Evolutionary conservation across 768 basidiomycete species (phyloP).

Genomic region (Podaxis rugospora): DNA sequence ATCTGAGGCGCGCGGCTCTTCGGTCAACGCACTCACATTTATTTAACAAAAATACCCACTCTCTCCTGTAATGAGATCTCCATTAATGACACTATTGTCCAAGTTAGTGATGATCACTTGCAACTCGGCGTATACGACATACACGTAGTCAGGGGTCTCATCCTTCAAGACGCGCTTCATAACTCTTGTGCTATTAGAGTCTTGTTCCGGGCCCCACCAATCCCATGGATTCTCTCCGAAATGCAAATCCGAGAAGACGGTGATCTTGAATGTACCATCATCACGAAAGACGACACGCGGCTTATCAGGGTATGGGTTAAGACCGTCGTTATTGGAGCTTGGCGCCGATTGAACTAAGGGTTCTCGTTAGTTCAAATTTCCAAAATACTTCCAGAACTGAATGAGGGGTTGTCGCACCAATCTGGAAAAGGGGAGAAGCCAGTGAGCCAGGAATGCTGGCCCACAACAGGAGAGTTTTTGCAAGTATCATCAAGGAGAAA

Average conservation of each 20-base stretch:
- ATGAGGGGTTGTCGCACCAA: background rate
- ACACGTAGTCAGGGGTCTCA: constrained; percentile 72
- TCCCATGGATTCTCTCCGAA: constrained; percentile 76
- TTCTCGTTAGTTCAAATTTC: background rate
- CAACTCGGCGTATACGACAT: constrained; percentile 17
- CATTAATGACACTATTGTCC: constrained; percentile 55
- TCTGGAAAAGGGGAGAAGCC: background rate
- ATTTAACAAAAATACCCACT: constrained; percentile 28
- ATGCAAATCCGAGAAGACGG: constrained; percentile 72
- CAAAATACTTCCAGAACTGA: background rate
- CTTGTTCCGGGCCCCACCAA: constrained; percentile 62
- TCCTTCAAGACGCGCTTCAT: constrained; percentile 51
- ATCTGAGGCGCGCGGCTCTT: constrained; percentile 30
- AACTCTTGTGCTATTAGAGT: constrained; percentile 54
- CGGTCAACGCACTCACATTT: background rate
- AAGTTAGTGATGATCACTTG: background rate
- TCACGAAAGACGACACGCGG: constrained; percentile 48
- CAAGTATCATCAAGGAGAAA: background rate
- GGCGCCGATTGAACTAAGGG: background rate
- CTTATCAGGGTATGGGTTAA: constrained; percentile 36
- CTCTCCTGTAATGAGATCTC: constrained; percentile 73
- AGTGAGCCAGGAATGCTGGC: background rate
- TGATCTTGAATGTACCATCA: constrained; percentile 67
- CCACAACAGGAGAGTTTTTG: background rate
- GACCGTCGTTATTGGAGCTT: background rate